Evolutionary conservation across 352 stramenopile species (phyloP), one percentile per base, ranked within the genome.

Genomic region (Globisporangium barbulae): DNA sequence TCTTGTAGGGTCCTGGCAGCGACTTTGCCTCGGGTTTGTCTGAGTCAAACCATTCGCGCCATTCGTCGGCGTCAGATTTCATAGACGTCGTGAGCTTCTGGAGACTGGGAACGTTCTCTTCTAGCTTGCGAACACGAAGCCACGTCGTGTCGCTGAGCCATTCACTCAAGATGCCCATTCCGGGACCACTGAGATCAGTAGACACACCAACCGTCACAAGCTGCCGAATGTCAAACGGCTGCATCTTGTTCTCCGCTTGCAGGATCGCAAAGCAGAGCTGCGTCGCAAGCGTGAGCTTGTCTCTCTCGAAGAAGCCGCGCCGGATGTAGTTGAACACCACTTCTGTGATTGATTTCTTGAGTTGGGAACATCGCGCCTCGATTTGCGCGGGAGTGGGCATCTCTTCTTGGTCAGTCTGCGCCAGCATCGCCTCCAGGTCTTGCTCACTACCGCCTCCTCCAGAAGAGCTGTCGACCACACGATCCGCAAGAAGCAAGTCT

Each of bases 271-370:
- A 93, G 49, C 90, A 97, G 2, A 98, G 67, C 60, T 98, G 89
- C 2, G 90, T 97, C 12, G 93, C 89, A 21, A 98, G 66, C 2
- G 89, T 96, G 6, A 98, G 70, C 70, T 98, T 98, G 72, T 98
- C 91, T 25, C 79, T 80, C 61, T 98, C 95, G 70, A 98, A 97
- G 22, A 98, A 83, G 1, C 95, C 95, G 31, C 94, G 83, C 3
- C 93, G 88, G 22, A 99, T 84, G 72, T 98, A 99, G 64, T 97
- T 97, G 74, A 98, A 99, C 2, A 98, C 90, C 6, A 93, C 79
- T 8, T 91, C 81, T 0, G 85, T 91, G 64, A 91, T 89, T n/a
- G 79, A 90, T 0, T 58, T 69, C 58, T 87, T 78, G 2, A 91
- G 74, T 65, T 83, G 82, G 10, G 50, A 59, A 31, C 88, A 94